phyloP scores from a whole-genome alignment of 306 rosid genomes.

The Cyclanthera cordifolia region DNA sequence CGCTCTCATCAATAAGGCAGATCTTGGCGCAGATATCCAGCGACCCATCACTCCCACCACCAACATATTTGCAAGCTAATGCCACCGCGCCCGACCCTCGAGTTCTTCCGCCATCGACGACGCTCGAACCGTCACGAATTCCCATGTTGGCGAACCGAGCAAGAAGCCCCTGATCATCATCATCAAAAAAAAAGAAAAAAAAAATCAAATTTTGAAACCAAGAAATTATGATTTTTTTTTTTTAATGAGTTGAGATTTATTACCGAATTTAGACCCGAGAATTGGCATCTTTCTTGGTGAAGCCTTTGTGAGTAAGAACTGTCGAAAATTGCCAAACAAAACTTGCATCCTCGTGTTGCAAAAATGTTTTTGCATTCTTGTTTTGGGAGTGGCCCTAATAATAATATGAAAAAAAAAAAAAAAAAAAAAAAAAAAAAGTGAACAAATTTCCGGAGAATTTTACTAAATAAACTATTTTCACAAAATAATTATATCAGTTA shows the following conservation, averaged over 20 bases:
- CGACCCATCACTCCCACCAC: slow-evolving; percentile 86
- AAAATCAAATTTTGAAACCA: not conserved
- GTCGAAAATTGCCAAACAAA: slow-evolving; percentile 74
- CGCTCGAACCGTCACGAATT: slow-evolving; percentile 45
- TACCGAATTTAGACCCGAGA: slow-evolving; percentile 39
- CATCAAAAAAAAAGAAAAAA: not conserved
- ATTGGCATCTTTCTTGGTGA: slow-evolving; percentile 79
- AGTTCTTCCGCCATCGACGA: slow-evolving; percentile 27
- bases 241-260: slow-evolving; percentile 13
- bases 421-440: too few relatives aligned
- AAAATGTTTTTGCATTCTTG: slow-evolving; percentile 76
- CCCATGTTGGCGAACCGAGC: slow-evolving; percentile 65
- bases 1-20: slow-evolving; percentile 66
- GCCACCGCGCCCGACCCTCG: slow-evolving; percentile 62
- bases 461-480: too few relatives aligned
- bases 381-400: slow-evolving; percentile 72
- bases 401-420: not conserved
- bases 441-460: too few relatives aligned
- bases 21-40: slow-evolving; percentile 75
- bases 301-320: slow-evolving; percentile 53
- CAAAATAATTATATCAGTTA: too few relatives aligned
- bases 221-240: not conserved
- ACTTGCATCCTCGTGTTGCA: slow-evolving; percentile 65
- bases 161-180: slow-evolving; percentile 46
- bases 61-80: slow-evolving; percentile 89